Evolutionary conservation across 805 yeast species (phyloP), one percentile per base, ranked within the genome.

Genomic region (Schwanniomyces polymorphus): DNA sequence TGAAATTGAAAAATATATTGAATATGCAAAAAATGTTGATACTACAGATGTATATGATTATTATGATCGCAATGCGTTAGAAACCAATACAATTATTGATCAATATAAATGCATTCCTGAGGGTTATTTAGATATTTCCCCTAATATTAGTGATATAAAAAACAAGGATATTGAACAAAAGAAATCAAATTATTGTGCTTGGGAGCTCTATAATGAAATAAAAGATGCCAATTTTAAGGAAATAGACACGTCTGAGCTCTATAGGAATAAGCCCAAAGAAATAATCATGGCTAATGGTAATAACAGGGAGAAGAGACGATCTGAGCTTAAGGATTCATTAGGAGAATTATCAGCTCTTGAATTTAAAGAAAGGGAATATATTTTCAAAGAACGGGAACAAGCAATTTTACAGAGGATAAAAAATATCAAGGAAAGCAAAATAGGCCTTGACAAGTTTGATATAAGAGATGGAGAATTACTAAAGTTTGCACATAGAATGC

Each of bases 391-490:
- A 4, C 55, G 55, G 38, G 67, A 63, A 48, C 52, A 46, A n/a
- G 52, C 58, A 42, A 53, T 72, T 8, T 47, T 68, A 18, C 47
- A 52, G 12, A 54, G 61, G 41, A 53, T 72, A 21, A 48, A 58
- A 25, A 51, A 55, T 38, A 53, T 73, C 14, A 54, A 60, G 31
- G 38, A 56, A 1, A 64, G 72, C 5, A 58, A 50, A 18, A 50
- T 72, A 3, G 44, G 54, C 2, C 65, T 65, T 40, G 54, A 53
- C 3, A 52, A 58, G 18, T 45, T 53, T 5, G 47, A 48, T 10
- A 56, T 67, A 7, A 44, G 51, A 9, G 72, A 70, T 49, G 63
- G 55, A 9, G 73, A 71, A 33, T 55, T 73, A 16, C 14, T 41
- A n/a, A 42, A 50, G 12, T 59, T 38, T 29, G 55, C 57, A 29